Conservation (phyloP, 768 basidiomycete species). For the Pleurotus tuber-regium region DNA sequence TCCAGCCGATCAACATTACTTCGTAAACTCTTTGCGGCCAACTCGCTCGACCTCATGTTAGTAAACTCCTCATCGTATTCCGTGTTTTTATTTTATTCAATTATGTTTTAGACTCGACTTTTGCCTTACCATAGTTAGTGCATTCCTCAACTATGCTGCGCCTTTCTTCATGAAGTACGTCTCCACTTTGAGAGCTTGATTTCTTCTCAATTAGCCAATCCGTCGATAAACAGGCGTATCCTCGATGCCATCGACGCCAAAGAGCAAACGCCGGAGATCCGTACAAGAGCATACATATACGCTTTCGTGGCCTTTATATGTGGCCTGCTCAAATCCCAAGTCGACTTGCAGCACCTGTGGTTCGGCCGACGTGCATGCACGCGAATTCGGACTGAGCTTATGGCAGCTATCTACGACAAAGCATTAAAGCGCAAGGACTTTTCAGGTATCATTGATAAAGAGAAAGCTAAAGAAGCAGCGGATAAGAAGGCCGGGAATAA, state of each 20-base stretch:
- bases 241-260: conserved; percentile 51
- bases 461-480: conserved; percentile 30
- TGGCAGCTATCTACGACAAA: conserved; percentile 88
- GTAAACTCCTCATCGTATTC: too few species aligned
- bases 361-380: conserved; percentile 73
- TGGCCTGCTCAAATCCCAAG: conserved; percentile 58
- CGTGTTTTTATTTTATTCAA: too few species aligned
- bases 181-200: conserved; percentile 3
- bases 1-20: conserved; percentile 38
- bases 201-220: neutral
- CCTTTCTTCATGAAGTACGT: conserved; percentile 84
- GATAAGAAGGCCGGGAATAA: conserved; percentile 29
- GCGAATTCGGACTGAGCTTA: conserved; percentile 74
- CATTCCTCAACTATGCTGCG: conserved; percentile 73
- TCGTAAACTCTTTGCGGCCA: conserved; percentile 40
- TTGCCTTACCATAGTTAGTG: conserved; percentile 60
- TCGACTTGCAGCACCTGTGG: conserved; percentile 79
- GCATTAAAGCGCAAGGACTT: conserved; percentile 81
- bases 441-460: conserved; percentile 67
- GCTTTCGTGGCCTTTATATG: conserved; percentile 73
- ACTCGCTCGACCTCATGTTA: conserved; percentile 45
- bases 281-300: conserved; percentile 69
- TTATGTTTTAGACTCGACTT: conserved; percentile 72
- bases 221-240: conserved; percentile 51
- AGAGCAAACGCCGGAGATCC: conserved; percentile 46